Base-by-base conservation (phyloP, 805 yeast genomes). In the Lipomyces chichibuensis region DNA sequence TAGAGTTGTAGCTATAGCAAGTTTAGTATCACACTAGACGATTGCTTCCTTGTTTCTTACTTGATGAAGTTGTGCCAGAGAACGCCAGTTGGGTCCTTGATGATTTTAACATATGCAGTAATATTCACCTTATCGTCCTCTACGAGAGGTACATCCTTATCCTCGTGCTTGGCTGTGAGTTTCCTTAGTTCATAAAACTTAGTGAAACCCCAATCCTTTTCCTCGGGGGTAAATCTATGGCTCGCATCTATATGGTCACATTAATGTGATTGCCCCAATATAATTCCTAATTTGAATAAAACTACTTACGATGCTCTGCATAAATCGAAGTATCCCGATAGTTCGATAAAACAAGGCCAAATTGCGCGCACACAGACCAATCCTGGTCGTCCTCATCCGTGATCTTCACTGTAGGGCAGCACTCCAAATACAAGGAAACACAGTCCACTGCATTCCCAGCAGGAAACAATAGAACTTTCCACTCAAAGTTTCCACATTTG, bases 151-250 rank as follows among this genome's bases (percentile, higher is more conserved):
- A 77, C 75, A 51, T 77, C 77, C n/a, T 77, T 78, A 60, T 77
- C 77, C 2, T 77, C 71, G 51, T 80, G 81, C 27, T 78, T 72
- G 11, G 63, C 29, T 7, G 65, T 54, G 20, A 70, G 79, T 68
- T 81, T 81, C 54, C 85, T 81, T 37, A 85, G 74, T 64, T 89
- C 94, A 23, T 87, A 80, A 73, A 92, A 87, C 66, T 87, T 87
- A 9, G 93, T 85, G 78, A 95, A 95, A 33, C 99, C 99, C 99
- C 99, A 95, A 77, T 95, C 99, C 0, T 91, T 85, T 64, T 91
- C 96, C 58, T 82, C 80, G 9, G 86, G 82, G 71, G 83, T 85
- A 79, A 91, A 95, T 69, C 99, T 81, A 76, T 92, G 97, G 65
- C 85, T 85, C 0, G 97, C 89, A 7, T 84, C 66, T 63, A 63